Conservation (phyloP, 2,329 filamentous ascomycete species). For the Fusarium circinatum region DNA sequence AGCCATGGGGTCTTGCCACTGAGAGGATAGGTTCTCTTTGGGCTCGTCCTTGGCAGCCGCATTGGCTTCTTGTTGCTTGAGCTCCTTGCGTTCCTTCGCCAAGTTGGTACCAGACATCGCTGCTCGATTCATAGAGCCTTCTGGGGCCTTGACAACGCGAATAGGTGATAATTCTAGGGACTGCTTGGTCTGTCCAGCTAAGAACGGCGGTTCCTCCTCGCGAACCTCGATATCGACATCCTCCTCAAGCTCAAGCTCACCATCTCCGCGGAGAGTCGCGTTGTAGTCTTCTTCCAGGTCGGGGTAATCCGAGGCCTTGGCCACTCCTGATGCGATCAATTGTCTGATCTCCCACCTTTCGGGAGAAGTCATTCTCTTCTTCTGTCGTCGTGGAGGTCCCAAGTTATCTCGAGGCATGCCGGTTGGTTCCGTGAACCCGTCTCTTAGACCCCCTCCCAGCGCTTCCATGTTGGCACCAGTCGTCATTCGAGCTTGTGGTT, state of each 20-base stretch:
- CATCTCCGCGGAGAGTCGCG: constrained; percentile 84
- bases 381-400: constrained; percentile 65
- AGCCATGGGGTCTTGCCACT: constrained; percentile 98
- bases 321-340: constrained; percentile 92
- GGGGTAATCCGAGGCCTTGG: constrained; percentile 92
- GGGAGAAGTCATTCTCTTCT: constrained; percentile 95
- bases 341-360: constrained; percentile 98
- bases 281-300: constrained; percentile 96
- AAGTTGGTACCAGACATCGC: constrained; percentile 92
- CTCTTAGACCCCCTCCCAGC: constrained; percentile 73
- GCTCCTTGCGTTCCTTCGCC: constrained; percentile 88
- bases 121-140: constrained; percentile 96
- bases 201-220: constrained; percentile 95
- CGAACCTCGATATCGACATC: constrained; percentile 97
- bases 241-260: constrained; percentile 90
- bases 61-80: constrained; percentile 88
- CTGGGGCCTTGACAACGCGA: constrained; percentile 94
- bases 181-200: constrained; percentile 96
- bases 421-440: constrained; percentile 63
- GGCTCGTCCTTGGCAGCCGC: constrained; percentile 77
- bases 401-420: constrained; percentile 53
- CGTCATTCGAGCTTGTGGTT: constrained; percentile 79
- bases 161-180: constrained; percentile 95
- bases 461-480: constrained; percentile 92
- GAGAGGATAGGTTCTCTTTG: constrained; percentile 84